These are phyloP conservation scores for Clarireedia paspali DNA, from an alignment of 2,329 filamentous ascomycete genomes.

Conservation along the genomic window DNA sequence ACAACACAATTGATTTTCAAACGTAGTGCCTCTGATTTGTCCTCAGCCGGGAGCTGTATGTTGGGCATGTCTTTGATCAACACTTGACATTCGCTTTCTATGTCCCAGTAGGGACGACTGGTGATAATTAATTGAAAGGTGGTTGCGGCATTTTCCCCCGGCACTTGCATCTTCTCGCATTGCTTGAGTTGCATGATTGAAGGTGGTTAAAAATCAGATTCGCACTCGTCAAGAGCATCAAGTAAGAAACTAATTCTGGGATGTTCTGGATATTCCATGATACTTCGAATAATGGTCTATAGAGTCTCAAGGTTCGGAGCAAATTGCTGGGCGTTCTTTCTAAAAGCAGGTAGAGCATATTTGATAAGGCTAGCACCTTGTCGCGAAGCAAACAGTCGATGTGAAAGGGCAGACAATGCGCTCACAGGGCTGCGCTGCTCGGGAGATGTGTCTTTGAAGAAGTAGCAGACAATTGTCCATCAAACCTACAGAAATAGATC, in stretches of 20 bases:
- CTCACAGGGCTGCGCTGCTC: conserved; percentile 2
- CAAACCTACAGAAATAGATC: background rate
- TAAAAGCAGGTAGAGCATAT: conserved; percentile 1
- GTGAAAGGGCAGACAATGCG: conserved; percentile 3
- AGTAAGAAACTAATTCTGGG: conserved; percentile 3
- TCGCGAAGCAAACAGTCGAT: conserved; percentile 6
- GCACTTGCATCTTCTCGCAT: background rate
- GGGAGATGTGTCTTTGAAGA: conserved; percentile 6
- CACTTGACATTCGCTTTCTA: conserved; percentile 1
- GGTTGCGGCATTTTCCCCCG: background rate
- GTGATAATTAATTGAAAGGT: conserved; percentile 2
- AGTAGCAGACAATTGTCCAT: conserved; percentile 12
- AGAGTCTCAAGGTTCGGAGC: background rate
- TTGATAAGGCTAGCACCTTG: background rate
- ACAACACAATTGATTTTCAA: conserved; percentile 10
- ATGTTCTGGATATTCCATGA: background rate
- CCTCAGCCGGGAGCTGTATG: conserved; percentile 4
- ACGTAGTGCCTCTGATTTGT: background rate
- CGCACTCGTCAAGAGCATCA: conserved; percentile 9
- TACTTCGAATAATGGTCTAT: background rate
- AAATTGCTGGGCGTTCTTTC: background rate
- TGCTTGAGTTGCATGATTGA: background rate
- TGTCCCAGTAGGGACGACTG: conserved; percentile 7
- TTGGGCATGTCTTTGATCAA: background rate
- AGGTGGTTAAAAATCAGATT: background rate